Evolutionary conservation across 805 yeast species (phyloP), one percentile per base, ranked within the genome.

Genomic region (Saturnispora quitensis): DNA sequence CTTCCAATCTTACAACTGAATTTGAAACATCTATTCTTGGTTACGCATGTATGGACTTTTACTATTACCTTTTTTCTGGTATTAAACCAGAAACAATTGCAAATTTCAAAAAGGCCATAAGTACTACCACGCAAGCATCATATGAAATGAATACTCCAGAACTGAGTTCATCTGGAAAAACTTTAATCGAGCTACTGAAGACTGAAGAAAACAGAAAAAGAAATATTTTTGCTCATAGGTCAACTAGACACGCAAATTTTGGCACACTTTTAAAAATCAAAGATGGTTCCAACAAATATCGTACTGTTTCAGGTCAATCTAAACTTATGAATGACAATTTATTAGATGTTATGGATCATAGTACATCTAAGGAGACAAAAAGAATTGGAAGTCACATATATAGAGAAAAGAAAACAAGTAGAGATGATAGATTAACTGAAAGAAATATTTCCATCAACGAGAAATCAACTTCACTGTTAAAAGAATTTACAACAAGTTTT

Each of bases 181-280:
- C 72, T 51, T 64, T 83, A 20, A 65, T 73, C 43, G 77, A 74
- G 20, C 63, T 87, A 7, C 69, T 89, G n/a, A 69, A 71, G 2
- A 75, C 75, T 50, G 97, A 91, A 61, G 72, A 75, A 20, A 73
- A 73, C 33, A 63, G 83, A 54, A 79, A 77, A 33, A 58, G 59
- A 24, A 53, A 51, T 31, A 50, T 64, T 3, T 54, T 59, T 28
- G 56, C 57, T 25, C 56, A 60, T 33, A 56, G 54, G 27, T 55
- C 61, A 4, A 60, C 67, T 4, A 75, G 99, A 45, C 99, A 91
- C 63, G 90, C 93, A 2, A 75, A 96, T 49, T 91, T 91, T 70
- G 99, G 99, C 0, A 82, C 97, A 0, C 70, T 90, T 55, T 66
- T 89, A 10, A 82, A 95, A 2, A 73, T 91, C 31, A 81, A 83